Conservation (phyloP, 306 rosid species). For the Cucumis sativus region DNA sequence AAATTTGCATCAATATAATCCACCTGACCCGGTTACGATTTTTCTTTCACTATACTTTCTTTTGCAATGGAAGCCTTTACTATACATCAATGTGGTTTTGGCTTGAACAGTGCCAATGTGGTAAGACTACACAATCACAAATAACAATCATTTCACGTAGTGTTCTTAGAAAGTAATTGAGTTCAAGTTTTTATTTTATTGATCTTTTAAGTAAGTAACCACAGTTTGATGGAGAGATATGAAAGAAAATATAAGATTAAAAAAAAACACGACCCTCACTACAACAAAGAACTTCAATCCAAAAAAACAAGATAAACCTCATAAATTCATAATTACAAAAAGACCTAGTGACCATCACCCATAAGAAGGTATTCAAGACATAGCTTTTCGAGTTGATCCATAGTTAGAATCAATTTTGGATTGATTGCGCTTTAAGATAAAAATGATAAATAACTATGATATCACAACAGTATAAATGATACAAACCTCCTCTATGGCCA, state of each 20-base stretch:
- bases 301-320: background rate
- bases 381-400: background rate
- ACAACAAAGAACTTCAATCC: background rate
- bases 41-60: background rate
- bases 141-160: background rate
- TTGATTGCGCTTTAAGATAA: background rate
- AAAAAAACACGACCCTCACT: background rate
- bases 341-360: background rate
- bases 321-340: background rate
- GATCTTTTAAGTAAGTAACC: too few species aligned
- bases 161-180: background rate
- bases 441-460: background rate
- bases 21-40: background rate
- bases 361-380: background rate
- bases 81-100: background rate
- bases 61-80: background rate
- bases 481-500: conserved; percentile 78
- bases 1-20: background rate
- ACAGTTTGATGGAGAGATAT: background rate
- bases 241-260: background rate
- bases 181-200: background rate
- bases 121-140: background rate
- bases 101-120: background rate
- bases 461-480: background rate
- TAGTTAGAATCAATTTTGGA: background rate